Conservation (phyloP, 83 land plant genomes). For the Picea engelmannii region DNA sequence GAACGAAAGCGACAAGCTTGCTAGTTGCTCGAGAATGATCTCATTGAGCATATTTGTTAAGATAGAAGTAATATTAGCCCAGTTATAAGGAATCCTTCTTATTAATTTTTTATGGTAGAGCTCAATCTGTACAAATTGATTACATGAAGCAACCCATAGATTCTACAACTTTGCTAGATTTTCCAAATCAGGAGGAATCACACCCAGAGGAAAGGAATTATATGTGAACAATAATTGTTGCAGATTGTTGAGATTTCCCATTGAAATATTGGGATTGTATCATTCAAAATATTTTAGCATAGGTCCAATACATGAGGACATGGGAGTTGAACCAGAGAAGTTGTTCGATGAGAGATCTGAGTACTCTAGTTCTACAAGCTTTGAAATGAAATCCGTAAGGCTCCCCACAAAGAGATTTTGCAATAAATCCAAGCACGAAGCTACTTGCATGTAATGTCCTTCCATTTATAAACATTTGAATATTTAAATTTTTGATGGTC, state of each 20-base stretch:
- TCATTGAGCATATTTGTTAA: conserved; percentile 45
- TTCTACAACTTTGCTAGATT: conserved; percentile 40
- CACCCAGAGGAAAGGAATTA: conserved; percentile 52
- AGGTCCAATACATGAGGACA: too few species aligned
- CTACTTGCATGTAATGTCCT: too few species aligned
- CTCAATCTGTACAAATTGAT: conserved; percentile 56
- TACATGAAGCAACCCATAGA: conserved; percentile 46
- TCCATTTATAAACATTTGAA: too few species aligned
- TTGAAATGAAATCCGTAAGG: too few species aligned
- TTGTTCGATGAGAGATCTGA: too few species aligned
- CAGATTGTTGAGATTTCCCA: conserved; percentile 18
- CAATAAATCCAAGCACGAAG: too few species aligned
- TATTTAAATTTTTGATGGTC: too few species aligned
- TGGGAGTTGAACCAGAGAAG: too few species aligned
- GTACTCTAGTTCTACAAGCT: too few species aligned
- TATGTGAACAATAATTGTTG: conserved; percentile 44
- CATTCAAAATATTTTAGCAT: too few species aligned
- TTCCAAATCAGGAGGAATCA: conserved; percentile 12
- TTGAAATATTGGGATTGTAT: too few species aligned
- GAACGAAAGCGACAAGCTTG: neutral
- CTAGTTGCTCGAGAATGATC: conserved; percentile 23
- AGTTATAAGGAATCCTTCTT: conserved; percentile 43
- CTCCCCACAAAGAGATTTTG: too few species aligned
- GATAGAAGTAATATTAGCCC: conserved; percentile 31
- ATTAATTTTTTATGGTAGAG: conserved; percentile 21